Conservation (phyloP, 768 basidiomycete species). For the Psilocybe cyanescens region DNA sequence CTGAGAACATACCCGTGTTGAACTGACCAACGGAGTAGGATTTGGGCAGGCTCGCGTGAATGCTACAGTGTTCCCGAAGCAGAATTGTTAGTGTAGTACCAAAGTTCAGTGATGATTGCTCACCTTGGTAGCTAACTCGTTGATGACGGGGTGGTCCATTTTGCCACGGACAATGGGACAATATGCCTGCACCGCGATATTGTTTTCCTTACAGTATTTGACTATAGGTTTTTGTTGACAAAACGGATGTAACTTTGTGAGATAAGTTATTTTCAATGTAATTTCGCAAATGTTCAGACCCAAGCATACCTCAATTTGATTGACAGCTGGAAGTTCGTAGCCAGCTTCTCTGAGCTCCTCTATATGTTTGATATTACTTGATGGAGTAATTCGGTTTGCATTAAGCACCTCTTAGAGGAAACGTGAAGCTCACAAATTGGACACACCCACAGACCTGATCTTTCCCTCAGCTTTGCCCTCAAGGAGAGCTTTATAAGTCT, state of each 20-base stretch:
- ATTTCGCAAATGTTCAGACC: not conserved
- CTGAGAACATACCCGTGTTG: constrained; percentile 69
- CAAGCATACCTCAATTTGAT: constrained; percentile 73
- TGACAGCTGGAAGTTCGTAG: constrained; percentile 69
- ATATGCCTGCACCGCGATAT: constrained; percentile 74
- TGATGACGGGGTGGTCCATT: constrained; percentile 57
- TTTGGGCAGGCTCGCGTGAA: constrained; percentile 69
- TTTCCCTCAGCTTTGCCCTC: constrained; percentile 68
- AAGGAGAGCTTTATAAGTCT: constrained; percentile 70
- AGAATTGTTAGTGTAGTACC: not conserved
- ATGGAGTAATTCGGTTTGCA: not conserved
- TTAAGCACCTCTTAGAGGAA: not conserved
- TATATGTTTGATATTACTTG: constrained; percentile 58
- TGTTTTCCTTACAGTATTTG: constrained; percentile 65
- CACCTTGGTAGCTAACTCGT: constrained; percentile 65
- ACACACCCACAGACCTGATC: constrained; percentile 76
- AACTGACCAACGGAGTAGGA: constrained; percentile 89
- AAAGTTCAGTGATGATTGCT: not conserved
- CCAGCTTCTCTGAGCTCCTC: constrained; percentile 73
- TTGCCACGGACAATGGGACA: constrained; percentile 73
- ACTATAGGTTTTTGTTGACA: constrained; percentile 85
- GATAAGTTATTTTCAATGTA: not conserved
- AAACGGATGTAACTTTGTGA: constrained; percentile 69
- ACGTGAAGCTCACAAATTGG: constrained; percentile 71
- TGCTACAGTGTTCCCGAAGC: constrained; percentile 39